phyloP scores from a whole-genome alignment of 768 basidiomycete genomes.

The Suillus bovinus region DNA sequence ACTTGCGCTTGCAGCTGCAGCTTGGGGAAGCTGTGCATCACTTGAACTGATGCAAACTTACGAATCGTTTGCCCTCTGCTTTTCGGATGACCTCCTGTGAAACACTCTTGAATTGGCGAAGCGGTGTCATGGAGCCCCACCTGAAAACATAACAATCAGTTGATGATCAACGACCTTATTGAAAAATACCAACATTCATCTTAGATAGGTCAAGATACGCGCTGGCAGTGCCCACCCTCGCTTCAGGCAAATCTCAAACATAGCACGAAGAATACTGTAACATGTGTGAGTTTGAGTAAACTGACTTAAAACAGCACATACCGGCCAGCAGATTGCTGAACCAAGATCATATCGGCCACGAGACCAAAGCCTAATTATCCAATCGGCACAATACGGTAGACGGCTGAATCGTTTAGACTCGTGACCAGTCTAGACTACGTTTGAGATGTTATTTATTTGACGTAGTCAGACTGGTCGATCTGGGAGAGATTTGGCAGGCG shows the following conservation, averaged over 20 bases:
- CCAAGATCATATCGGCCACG: conserved; percentile 92
- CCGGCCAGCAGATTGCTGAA: conserved; percentile 96
- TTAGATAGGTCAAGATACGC: conserved; percentile 89
- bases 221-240: conserved; percentile 98
- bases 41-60: no score
- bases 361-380: conserved; percentile 65
- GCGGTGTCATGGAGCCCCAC: no score
- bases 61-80: no score
- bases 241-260: no score
- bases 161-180: background rate
- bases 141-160: conserved; percentile 37
- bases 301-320: conserved; percentile 28
- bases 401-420: no score
- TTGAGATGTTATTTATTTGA: conserved; percentile 92
- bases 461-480: no score
- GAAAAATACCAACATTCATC: conserved; percentile 69
- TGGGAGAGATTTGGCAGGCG: no score
- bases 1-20: conserved; percentile 95
- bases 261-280: no score
- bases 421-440: conserved; percentile 75
- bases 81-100: no score
- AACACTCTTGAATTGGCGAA: no score
- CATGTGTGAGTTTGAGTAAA: conserved; percentile 6
- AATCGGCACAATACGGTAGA: background rate
- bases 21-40: no score